These are phyloP conservation scores for Trichoderma asperelloides DNA, from an alignment of 495 filamentous ascomycete species.

Conservation along the genomic window DNA sequence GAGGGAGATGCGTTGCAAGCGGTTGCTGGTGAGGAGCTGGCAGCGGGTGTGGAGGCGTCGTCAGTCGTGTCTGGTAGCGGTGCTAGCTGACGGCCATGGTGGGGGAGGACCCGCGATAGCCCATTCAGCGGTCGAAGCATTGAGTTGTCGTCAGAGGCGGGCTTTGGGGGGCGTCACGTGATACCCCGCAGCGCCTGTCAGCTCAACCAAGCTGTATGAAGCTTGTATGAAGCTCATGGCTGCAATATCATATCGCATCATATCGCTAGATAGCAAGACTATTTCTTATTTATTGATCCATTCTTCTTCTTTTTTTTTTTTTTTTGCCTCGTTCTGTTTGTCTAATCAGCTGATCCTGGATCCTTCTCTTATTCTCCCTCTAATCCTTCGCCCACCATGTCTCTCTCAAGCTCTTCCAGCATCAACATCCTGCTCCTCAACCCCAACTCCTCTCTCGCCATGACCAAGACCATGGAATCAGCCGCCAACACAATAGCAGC, in stretches of 20 bases:
- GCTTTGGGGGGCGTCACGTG: conserved; percentile 7
- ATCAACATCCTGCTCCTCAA: conserved; percentile 72
- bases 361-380: not conserved
- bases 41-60: not conserved
- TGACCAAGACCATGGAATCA: conserved; percentile 68
- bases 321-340: not conserved
- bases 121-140: not conserved
- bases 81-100: not conserved
- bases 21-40: conserved; percentile 4
- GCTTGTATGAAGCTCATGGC: not conserved
- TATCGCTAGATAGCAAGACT: too few species aligned
- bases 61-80: not conserved
- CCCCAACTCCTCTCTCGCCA: conserved; percentile 74
- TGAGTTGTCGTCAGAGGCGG: conserved; percentile 9
- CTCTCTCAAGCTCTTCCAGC: conserved; percentile 15
- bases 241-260: too few species aligned
- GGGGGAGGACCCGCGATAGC: not conserved
- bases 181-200: conserved; percentile 12
- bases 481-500: conserved; percentile 46
- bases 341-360: not conserved
- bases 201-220: not conserved
- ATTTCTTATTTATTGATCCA: not conserved
- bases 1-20: not conserved
- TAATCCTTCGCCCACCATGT: not conserved
- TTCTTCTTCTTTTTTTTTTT: not conserved